Percentiles rank a stretch among this genome's conserved stretches.
Conservation (phyloP, 2,329 filamentous ascomycete species). For the Botrytis paeoniae region DNA sequence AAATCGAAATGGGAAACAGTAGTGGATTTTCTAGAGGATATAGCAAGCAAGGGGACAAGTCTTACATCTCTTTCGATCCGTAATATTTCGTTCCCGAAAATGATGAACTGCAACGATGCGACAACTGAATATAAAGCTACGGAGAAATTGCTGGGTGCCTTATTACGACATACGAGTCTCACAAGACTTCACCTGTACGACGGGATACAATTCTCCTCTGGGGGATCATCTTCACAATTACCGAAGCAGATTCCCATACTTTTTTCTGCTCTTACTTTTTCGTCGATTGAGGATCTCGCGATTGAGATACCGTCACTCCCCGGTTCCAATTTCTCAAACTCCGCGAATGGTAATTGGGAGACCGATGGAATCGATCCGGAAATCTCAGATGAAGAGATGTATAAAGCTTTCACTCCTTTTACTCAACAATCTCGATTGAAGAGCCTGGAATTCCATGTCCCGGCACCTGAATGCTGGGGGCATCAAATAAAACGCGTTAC, state of each 20-base stretch:
- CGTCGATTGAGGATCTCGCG: background rate
- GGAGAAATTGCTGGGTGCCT: background rate
- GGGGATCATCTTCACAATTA: too few species aligned
- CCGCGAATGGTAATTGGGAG: background rate
- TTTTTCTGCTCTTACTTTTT: background rate
- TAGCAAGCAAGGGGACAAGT: background rate
- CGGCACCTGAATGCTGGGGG: background rate
- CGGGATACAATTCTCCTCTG: background rate
- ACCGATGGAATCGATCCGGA: background rate
- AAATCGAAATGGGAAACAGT: background rate
- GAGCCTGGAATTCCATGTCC: background rate
- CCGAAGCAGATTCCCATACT: background rate
- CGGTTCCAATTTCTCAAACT: background rate
- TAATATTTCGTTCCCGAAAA: background rate
- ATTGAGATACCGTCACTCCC: background rate
- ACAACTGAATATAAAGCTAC: background rate
- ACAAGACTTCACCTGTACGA: background rate
- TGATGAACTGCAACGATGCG: background rate
- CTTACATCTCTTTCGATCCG: background rate
- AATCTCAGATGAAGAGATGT: background rate
- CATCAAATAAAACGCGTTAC: background rate
- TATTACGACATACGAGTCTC: background rate
- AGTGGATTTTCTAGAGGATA: background rate
- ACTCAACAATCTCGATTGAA: background rate
- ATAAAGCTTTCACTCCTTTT: background rate